Base-by-base conservation (phyloP, 495 filamentous ascomycete species). In the Penicillium lagena region DNA sequence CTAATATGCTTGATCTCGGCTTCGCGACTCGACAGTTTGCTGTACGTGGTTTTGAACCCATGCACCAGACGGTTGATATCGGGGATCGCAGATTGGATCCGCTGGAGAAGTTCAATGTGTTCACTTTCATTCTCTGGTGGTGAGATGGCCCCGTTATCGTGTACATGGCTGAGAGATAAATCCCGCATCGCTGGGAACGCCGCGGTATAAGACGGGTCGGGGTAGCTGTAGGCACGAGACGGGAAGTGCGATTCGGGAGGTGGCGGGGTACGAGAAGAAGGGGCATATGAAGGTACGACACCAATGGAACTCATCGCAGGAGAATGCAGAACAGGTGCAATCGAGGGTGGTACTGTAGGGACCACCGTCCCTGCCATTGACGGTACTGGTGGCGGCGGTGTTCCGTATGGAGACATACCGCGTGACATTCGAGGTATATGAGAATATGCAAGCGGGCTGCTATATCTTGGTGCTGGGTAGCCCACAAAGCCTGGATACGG, bases 71-170 rank as follows among this genome's bases (percentile, higher is more conserved):
- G 64, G 39, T 63, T 67, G 46, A 78, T 64, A 36, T 78, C 75
- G 4, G 75, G 75, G 43, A 78, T 66, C 7, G 67, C 72, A 40
- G 66, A 66, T 41, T 72, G 65, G 39, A 78, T 70, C 10, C 73
- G 57, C 30, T 69, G 51, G 7, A 78, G 63, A 42, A 77, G 65
- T 43, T 70, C 65, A 31, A 68, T 52, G 12, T 70, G 62, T 35
- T 74, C 70, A 12, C 58, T 55, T 28, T 64, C 53, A 10, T 47
- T 55, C 2, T 72, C 67, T 7, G 60, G 58, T 9, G 59, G 62
- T 11, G 60, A 61, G 1, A 57, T 60, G 10, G 39, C 47, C 10
- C 70, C 67, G 35, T 65, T 64, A 41, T 55, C 54, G 6, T 46
- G 35, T 8, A 49, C 63, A 37, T 61, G 58, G 27, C 31, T 41